Conservation (phyloP, 768 basidiomycete genomes). For the Tricholoma sp. region DNA sequence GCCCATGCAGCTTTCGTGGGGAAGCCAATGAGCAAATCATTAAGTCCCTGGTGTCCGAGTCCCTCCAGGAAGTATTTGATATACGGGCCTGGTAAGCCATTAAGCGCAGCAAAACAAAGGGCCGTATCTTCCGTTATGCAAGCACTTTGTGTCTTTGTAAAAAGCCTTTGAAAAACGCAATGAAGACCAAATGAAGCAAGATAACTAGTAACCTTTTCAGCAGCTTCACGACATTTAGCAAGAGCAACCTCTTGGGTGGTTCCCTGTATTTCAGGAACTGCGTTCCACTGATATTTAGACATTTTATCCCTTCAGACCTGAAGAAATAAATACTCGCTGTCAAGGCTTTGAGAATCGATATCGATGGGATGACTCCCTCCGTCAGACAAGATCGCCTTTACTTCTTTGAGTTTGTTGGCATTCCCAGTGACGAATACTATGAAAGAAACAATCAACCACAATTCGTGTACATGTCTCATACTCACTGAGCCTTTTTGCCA, state of each 20-base stretch:
- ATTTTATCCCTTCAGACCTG: background rate
- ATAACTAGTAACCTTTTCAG: constrained; percentile 56
- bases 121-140: constrained; percentile 91
- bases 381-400: constrained; percentile 71
- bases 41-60: constrained; percentile 87
- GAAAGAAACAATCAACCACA: background rate
- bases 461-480: background rate
- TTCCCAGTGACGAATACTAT: constrained; percentile 94
- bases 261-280: constrained; percentile 94
- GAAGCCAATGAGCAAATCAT: constrained; percentile 76
- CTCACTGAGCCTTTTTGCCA: constrained; percentile 18
- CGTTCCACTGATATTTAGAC: background rate
- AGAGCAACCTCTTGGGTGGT: constrained; percentile 84
- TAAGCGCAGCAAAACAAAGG: constrained; percentile 82
- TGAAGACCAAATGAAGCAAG: background rate
- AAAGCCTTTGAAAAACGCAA: background rate
- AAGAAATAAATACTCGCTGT: constrained; percentile 48
- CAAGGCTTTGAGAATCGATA: constrained; percentile 72
- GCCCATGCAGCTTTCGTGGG: constrained; percentile 77
- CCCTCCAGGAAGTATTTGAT: constrained; percentile 88
- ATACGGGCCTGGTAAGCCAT: constrained; percentile 93
- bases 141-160: constrained; percentile 38
- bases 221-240: constrained; percentile 83
- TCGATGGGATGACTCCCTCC: constrained; percentile 63
- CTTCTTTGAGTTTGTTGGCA: constrained; percentile 87